Evolutionary conservation across 257 asterid genomes (phyloP).

Genomic region (Plantago major): DNA sequence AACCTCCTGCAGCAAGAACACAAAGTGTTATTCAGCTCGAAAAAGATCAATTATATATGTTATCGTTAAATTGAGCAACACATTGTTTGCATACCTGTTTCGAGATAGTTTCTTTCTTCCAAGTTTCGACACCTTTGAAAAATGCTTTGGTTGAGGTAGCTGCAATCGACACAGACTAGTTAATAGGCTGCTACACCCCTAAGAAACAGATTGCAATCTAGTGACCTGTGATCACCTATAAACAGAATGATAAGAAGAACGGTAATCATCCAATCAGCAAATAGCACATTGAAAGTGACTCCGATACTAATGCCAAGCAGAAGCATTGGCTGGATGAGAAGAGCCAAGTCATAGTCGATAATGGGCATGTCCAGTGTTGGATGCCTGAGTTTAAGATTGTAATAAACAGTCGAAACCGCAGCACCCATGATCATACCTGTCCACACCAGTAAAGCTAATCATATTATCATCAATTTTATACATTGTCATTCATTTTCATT

Average conservation of each 20-base stretch:
- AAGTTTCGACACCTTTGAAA: conserved; percentile 87
- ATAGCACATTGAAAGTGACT: conserved; percentile 86
- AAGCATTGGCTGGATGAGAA: conserved; percentile 97
- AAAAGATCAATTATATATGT: not conserved
- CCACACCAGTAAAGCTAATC: not conserved
- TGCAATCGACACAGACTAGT: conserved; percentile 31
- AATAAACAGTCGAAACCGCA: conserved; percentile 83
- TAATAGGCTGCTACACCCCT: conserved; percentile 8
- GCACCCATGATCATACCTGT: conserved; percentile 99
- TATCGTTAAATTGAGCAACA: not conserved
- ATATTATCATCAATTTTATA: no score
- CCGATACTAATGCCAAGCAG: conserved; percentile 95
- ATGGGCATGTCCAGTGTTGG: conserved; percentile 92
- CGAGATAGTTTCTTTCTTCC: conserved; percentile 85
- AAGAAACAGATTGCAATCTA: conserved; percentile 8
- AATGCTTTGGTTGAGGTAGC: conserved; percentile 89
- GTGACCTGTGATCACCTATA: conserved; percentile 42
- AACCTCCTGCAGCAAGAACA: conserved; percentile 55
- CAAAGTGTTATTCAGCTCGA: conserved; percentile 15
- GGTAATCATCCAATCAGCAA: conserved; percentile 98
- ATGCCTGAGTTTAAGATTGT: conserved; percentile 85
- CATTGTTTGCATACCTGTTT: conserved; percentile 43
- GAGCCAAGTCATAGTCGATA: conserved; percentile 91
- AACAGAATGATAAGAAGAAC: conserved; percentile 87
- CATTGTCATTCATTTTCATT: no score